Conservation (phyloP, 345 rosid species). For the Hibiscus trionum region DNA sequence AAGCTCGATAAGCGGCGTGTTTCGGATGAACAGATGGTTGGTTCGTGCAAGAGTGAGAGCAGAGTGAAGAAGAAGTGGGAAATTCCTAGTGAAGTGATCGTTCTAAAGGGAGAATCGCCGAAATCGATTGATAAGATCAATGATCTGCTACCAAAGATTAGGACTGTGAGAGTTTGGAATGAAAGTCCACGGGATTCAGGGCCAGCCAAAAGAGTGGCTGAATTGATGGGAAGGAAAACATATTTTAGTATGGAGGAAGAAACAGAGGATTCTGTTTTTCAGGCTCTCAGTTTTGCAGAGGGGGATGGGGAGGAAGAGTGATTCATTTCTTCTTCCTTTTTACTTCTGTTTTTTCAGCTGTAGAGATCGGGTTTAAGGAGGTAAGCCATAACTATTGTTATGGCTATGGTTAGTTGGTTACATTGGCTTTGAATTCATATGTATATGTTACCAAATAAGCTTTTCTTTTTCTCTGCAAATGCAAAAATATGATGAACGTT, state of each 20-base stretch:
- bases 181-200: conserved; percentile 93
- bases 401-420: background rate
- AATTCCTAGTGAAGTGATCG: conserved; percentile 53
- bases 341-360: background rate
- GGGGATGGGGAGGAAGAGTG: conserved; percentile 18
- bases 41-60: conserved; percentile 23
- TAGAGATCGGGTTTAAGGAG: background rate
- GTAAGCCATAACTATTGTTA: conserved; percentile 19
- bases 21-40: conserved; percentile 31
- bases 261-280: conserved; percentile 28
- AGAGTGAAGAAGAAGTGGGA: conserved; percentile 93
- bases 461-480: background rate
- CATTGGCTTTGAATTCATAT: background rate
- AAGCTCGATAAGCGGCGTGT: conserved; percentile 50
- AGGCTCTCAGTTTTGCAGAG: conserved; percentile 41
- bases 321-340: background rate
- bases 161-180: conserved; percentile 32
- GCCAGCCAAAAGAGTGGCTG: conserved; percentile 78
- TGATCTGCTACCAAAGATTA: conserved; percentile 60
- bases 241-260: conserved; percentile 31
- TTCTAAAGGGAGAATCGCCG: conserved; percentile 25
- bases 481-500: conserved; percentile 14
- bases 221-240: conserved; percentile 53
- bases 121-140: conserved; percentile 20
- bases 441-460: background rate